Evolutionary conservation across 257 asterid genomes (phyloP).

Genomic region (Cynanchum wilfordii): DNA sequence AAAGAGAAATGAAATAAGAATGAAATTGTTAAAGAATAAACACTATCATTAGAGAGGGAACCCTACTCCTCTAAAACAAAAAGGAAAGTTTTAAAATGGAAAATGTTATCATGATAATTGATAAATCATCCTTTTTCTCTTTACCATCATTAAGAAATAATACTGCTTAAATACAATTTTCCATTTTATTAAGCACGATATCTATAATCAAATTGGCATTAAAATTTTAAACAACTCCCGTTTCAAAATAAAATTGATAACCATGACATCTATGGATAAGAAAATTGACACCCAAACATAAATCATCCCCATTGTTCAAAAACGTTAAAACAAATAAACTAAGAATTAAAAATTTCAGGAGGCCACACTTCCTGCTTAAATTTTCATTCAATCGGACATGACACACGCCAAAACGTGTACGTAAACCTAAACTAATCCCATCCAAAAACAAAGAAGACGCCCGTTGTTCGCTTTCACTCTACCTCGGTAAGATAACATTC

Average conservation of each 20-base stretch:
- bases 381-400: neutral
- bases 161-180: neutral
- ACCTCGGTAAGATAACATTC: no score
- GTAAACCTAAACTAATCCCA: neutral
- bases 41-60: no score
- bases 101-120: neutral
- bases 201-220: neutral
- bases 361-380: neutral
- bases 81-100: neutral
- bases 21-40: no score
- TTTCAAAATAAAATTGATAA: neutral
- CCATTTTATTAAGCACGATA: neutral
- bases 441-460: neutral
- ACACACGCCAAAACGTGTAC: neutral
- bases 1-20: neutral
- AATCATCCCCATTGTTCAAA: neutral
- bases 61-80: neutral
- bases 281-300: neutral
- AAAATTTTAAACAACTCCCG: neutral
- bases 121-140: neutral
- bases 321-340: no score
- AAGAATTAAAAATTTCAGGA: no score
- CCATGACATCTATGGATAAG: neutral
- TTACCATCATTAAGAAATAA: constrained; percentile 1
- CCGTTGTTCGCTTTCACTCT: no score